Percentiles rank a stretch among this genome's conserved stretches.
phyloP scores from a whole-genome alignment of 2,329 filamentous ascomycete species.

The Kalaharituber pfeilii region DNA sequence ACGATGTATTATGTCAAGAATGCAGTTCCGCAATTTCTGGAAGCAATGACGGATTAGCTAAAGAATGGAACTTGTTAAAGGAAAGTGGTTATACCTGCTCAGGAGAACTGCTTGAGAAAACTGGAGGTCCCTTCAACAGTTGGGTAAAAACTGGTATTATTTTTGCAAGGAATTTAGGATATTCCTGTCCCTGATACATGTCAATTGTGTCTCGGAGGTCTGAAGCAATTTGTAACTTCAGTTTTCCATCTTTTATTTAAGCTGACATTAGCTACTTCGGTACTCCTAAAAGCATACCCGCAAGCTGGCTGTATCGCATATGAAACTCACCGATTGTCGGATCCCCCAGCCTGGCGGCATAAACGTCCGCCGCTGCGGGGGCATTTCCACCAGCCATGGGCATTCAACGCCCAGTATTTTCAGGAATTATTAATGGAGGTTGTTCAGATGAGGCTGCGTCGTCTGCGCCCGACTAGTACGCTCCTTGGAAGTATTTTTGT shows the following conservation, averaged over 20 bases:
- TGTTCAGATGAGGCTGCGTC: no score
- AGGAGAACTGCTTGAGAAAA: constrained; percentile 75
- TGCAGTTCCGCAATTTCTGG: constrained; percentile 74
- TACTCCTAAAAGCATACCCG: no score
- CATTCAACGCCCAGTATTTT: background rate
- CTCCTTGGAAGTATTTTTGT: no score
- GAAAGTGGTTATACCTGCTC: constrained; percentile 51
- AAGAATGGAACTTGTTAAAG: no score
- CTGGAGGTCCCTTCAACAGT: constrained; percentile 67
- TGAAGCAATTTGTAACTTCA: constrained; percentile 64
- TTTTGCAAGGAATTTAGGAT: constrained; percentile 65
- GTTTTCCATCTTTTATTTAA: constrained; percentile 51
- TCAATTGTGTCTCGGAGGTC: constrained; percentile 86
- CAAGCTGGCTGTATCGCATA: no score
- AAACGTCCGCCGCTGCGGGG: constrained; percentile 27
- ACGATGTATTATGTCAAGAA: constrained; percentile 87
- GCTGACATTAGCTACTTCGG: no score
- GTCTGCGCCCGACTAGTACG: no score
- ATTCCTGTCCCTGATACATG: constrained; percentile 61
- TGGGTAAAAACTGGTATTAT: constrained; percentile 78
- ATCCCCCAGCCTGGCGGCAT: constrained; percentile 34
- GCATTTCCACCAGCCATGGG: constrained; percentile 1
- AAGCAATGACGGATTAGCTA: background rate
- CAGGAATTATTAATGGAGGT: no score
- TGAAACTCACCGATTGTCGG: constrained; percentile 33